Evolutionary conservation across 164 flowering plant species (phyloP).

Genomic region (Euptelea pleiosperma): DNA sequence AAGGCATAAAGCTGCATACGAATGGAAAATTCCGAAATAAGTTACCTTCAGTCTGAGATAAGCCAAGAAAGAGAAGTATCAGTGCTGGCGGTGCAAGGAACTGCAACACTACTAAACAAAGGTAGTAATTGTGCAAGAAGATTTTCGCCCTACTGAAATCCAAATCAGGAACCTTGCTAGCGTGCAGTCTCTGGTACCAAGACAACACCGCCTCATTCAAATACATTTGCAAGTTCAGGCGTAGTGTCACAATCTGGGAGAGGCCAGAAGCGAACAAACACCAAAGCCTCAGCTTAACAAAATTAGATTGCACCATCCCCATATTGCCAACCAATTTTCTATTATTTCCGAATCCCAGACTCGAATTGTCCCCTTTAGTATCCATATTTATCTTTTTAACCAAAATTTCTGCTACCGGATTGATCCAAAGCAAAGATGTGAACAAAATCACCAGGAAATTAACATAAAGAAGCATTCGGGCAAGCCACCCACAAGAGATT

Average conservation of each 20-base stretch:
- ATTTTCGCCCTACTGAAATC: conserved; percentile 92
- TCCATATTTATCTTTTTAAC: conserved; percentile 32
- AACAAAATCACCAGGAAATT: conserved; percentile 37
- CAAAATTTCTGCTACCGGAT: conserved; percentile 56
- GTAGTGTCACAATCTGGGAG: conserved; percentile 52
- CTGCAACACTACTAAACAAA: conserved; percentile 71
- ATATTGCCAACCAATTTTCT: conserved; percentile 50
- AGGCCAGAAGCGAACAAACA: conserved; percentile 61
- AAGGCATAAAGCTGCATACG: conserved; percentile 40
- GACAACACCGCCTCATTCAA: conserved; percentile 85
- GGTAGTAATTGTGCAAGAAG: conserved; percentile 83
- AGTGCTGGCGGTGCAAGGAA: conserved; percentile 61
- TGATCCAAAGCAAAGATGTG: conserved; percentile 77
- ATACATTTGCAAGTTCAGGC: conserved; percentile 79
- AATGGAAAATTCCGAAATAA: conserved; percentile 28
- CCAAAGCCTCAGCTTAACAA: conserved; percentile 50
- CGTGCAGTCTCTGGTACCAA: conserved; percentile 95
- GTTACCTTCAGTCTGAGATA: conserved; percentile 54
- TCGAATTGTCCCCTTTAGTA: conserved; percentile 11
- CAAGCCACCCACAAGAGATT: conserved; percentile 62
- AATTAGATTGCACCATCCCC: conserved; percentile 52
- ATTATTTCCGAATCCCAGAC: conserved; percentile 16
- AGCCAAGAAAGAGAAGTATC: conserved; percentile 66
- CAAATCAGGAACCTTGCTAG: conserved; percentile 90
- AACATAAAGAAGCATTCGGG: conserved; percentile 50